Percentiles rank a stretch among this genome's conserved stretches.
phyloP scores from a whole-genome alignment of 352 stramenopile genomes.

The Phytophthora vignae region DNA sequence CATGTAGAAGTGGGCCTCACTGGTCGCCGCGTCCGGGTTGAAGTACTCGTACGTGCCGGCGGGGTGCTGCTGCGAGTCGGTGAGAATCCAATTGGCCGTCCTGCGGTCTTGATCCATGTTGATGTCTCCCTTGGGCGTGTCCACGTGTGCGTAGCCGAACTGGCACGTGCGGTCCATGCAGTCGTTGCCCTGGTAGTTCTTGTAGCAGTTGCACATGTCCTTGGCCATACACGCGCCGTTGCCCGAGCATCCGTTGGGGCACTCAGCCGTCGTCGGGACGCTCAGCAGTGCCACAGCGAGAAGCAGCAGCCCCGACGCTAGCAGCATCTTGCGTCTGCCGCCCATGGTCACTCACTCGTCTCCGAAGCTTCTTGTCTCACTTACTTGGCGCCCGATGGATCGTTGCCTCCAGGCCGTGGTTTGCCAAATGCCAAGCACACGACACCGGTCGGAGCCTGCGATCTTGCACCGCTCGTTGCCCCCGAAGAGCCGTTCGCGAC shows the following conservation, averaged over 20 bases:
- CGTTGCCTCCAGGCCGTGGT: slow-evolving; percentile 19
- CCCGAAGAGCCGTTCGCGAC: slow-evolving; percentile 34
- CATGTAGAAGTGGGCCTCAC: slow-evolving; percentile 92
- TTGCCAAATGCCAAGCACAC: slow-evolving; percentile 32
- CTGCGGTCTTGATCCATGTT: slow-evolving; percentile 75
- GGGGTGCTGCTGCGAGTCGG: slow-evolving; percentile 77
- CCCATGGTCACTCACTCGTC: slow-evolving; percentile 20
- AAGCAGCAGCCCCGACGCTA: slow-evolving; percentile 29
- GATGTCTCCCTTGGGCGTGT: slow-evolving; percentile 95
- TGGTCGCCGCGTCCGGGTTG: slow-evolving; percentile 42
- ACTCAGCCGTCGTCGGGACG: slow-evolving; percentile 49
- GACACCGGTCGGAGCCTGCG: not conserved
- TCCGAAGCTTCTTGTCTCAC: not conserved
- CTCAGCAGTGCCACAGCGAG: slow-evolving; percentile 31
- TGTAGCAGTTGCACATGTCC: slow-evolving; percentile 88
- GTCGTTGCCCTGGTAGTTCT: slow-evolving; percentile 88
- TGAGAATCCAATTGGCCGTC: slow-evolving; percentile 58
- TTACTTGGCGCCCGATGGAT: not conserved
- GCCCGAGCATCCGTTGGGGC: slow-evolving; percentile 83
- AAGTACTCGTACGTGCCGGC: slow-evolving; percentile 80
- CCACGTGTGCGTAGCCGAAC: slow-evolving; percentile 89
- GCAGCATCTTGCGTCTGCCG: slow-evolving; percentile 26
- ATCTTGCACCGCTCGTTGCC: slow-evolving; percentile 20
- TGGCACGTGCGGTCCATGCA: slow-evolving; percentile 85
- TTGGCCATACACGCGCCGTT: slow-evolving; percentile 84